Conservation (phyloP, 257 asterid species). For the Solanum chaucha region DNA sequence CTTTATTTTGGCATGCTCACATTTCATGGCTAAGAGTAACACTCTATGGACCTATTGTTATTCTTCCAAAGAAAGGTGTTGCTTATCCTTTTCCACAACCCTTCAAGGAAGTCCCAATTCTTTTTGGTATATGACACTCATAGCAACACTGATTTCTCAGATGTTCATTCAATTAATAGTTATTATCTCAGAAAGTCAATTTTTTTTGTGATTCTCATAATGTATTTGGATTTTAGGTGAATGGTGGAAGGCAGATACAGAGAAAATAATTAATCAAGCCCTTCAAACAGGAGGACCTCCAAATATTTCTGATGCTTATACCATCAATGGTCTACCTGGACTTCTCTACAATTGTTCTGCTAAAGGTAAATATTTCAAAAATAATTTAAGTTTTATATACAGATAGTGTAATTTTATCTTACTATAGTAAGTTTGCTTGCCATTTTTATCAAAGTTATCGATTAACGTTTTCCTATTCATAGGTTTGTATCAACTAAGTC, state of each 20-base stretch:
- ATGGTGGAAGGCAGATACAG: conserved; percentile 66
- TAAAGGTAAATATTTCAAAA: conserved; percentile 16
- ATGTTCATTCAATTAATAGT: neutral
- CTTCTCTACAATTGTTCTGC: conserved; percentile 47
- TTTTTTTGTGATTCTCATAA: neutral
- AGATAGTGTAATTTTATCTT: neutral
- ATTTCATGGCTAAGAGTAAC: conserved; percentile 61
- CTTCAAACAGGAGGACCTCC: conserved; percentile 50
- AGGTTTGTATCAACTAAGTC: neutral
- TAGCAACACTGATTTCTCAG: neutral
- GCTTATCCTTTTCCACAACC: conserved; percentile 51
- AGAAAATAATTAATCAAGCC: conserved; percentile 43
- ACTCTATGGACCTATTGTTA: conserved; percentile 47
- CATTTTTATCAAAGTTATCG: neutral
- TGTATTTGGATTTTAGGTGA: conserved; percentile 29
- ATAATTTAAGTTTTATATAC: neutral
- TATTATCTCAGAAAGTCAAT: neutral
- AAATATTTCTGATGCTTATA: conserved; percentile 49
- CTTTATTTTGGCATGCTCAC: conserved; percentile 68
- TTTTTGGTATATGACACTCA: conserved; percentile 25
- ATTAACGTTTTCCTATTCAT: neutral
- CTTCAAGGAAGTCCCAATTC: conserved; percentile 35
- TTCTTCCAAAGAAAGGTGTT: conserved; percentile 42
- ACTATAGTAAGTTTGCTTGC: neutral
- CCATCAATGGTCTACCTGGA: conserved; percentile 63